Evolutionary conservation across 768 basidiomycete genomes (phyloP), one percentile per base, ranked within the genome.

Genomic region (Macrolepiota dolichaula): DNA sequence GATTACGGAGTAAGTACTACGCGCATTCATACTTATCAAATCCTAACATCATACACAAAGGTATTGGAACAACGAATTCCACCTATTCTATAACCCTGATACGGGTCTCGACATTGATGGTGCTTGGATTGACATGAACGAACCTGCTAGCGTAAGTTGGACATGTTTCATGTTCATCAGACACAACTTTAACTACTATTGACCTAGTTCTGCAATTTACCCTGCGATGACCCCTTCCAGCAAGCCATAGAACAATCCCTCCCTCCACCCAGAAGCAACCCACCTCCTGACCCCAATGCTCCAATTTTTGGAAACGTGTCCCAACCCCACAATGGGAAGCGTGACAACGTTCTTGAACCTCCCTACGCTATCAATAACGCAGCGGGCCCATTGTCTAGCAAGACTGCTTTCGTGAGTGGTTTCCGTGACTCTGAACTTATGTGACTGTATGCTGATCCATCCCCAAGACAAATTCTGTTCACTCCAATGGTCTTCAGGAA

Each of bases 71-170:
- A 81, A 78, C 42, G 86, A 89, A 62, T 88, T 87, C 69, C 61
- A 74, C 29, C 52, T 74, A 6, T 87, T 89, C 71, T 87, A 85
- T 68, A 76, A 73, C 62, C 77, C 83, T 0, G 62, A 75, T 12
- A 77, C 70, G 0, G 86, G 86, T 1, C 62, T 90, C 9, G 84
- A 88, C 59, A 88, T 88, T 32, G 86, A 88, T 63, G 88, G 87
- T 10, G 81, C 81, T 17, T 90, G 88, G 89, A 88, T 89, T 25
- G 86, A 88, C 64, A 88, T 87, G 87, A 89, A 90, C 68, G 88
- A 89, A 62, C 88, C 88, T 5, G 71, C 86, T 2, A 89, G 80
- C 62, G 87, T 88, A 64, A 25, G 81, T 68, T 19, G 25, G 36
- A 24, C 17, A 32, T 15, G 11, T 24, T 22, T 11, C 2, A 27